These are phyloP conservation scores for Claviceps sp. DNA, from an alignment of 2,329 filamentous ascomycete species.

Conservation along the genomic window DNA sequence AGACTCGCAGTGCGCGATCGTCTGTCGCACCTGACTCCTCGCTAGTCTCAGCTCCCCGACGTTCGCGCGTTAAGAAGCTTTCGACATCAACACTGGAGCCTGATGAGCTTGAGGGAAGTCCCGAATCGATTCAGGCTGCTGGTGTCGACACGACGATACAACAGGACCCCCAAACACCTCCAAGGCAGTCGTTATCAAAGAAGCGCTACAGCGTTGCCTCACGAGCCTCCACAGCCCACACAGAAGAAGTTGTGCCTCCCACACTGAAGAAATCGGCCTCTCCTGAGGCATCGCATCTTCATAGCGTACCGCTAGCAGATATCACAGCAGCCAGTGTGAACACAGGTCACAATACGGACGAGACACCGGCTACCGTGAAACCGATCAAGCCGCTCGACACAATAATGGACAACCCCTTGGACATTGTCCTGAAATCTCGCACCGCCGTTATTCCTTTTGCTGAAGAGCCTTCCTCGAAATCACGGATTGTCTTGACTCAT, in stretches of 20 bases:
- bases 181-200: slow-evolving; percentile 37
- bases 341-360: slow-evolving; percentile 13
- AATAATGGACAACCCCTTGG: slow-evolving; percentile 77
- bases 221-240: slow-evolving; percentile 25
- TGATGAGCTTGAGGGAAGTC: slow-evolving; percentile 1
- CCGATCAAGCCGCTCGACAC: slow-evolving; percentile 66
- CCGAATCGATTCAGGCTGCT: slow-evolving; percentile 20
- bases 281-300: slow-evolving; percentile 38
- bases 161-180: slow-evolving; percentile 19
- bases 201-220: slow-evolving; percentile 53
- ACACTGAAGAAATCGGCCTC: slow-evolving; percentile 42
- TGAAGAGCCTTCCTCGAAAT: slow-evolving; percentile 64
- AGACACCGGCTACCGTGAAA: slow-evolving; percentile 36
- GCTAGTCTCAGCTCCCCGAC: slow-evolving; percentile 28
- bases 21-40: slow-evolving; percentile 32
- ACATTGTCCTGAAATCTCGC: slow-evolving; percentile 81
- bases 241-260: slow-evolving; percentile 25
- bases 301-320: slow-evolving; percentile 52
- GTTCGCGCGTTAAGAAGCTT: slow-evolving; percentile 28
- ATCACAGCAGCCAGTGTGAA: slow-evolving; percentile 58
- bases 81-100: slow-evolving; percentile 12
- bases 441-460: slow-evolving; percentile 53
- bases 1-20: slow-evolving; percentile 26
- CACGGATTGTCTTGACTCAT: slow-evolving; percentile 85
- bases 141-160: slow-evolving; percentile 22